Base-by-base conservation (phyloP, 192 early-diverging fungal genomes). In the Polychytrium aggregatum region DNA sequence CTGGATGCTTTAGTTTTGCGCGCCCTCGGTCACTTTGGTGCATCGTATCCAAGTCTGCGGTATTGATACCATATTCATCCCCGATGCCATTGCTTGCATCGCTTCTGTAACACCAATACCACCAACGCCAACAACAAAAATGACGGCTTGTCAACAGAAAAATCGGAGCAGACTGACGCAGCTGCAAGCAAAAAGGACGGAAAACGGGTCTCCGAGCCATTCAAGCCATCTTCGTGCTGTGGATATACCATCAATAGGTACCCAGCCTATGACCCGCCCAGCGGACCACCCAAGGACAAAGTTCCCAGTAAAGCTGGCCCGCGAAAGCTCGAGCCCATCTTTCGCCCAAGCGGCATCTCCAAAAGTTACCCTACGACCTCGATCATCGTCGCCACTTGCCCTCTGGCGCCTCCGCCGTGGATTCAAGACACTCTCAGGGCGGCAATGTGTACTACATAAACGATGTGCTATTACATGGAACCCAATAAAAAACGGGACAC, bases 161-260 rank as follows among this genome's bases (percentile, higher is more conserved):
- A n/a, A n/a, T n/a, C n/a, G n/a, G n/a, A n/a, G n/a, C n/a, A n/a
- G n/a, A n/a, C n/a, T n/a, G 31, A 11, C 31, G 31, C 31, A 4
- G 31, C 4, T 4, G 31, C 31, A 42, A 4, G 6, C 5, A 7
- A 4, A 5, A 50, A 38, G 27, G 7, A 16, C 21, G 27, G 33
- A 13, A 24, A 11, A 14, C 50, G 35, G 18, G 44, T 38, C 10
- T n/a, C 37, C 1, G 39, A 37, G 14, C 72, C 72, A 5, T 74
- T 74, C 65, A 74, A 74, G 47, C 68, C 72, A 2, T 62, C 68
- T 2, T 63, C 59, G 16, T 53, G 56, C 35, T 60, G 53, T 30
- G 72, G 72, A 24, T 67, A 49, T 34, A 74, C 72, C n/a, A 74
- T 74, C 54, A 74, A 74, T 50, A 67, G 58, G 29, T 74, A 74